Base-by-base conservation (phyloP, 371 early-diverging fungal species). In the Coemansia sp. region DNA sequence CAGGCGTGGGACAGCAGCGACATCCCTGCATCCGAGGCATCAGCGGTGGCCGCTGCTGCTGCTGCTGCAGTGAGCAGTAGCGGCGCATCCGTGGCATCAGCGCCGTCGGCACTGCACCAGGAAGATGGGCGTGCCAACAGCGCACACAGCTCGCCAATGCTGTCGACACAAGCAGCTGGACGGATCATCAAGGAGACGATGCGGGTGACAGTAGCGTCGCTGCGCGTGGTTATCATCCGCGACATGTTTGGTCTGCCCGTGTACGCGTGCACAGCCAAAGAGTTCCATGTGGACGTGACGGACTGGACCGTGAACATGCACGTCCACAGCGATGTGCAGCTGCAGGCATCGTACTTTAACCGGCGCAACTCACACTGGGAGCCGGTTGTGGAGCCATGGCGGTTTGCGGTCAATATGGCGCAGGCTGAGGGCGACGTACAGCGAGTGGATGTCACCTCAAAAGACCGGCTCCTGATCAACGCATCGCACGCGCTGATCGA, bases 361-460 rank as follows among this genome's bases (percentile, higher is more conserved):
- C 80, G 94, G 53, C 90, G 91, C 56, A 96, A 94, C 77, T 97
- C 98, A 9, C 94, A 96, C 68, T 99, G 99, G 99, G 99, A 99
- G 75, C 98, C 99, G 0, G 60, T 98, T 31, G 63, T 97, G 30
- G 99, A 99, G 77, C 93, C 94, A 1, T 96, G 94, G 93, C 80
- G 82, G 34, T 87, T 90, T 62, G 77, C 80, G 4, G 45, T 89
- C 11, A 79, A 82, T 43, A 36, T 76, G 59, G 55, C 50, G 4
- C 14, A 16, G 26, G 1, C 26, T 1, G 55, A 55, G 0, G 26
- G 34, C 7, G 68, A n/a, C 5, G 16, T 54, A 36, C 70, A 56
- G 31, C 58, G 62, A 5, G 55, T 95, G 26, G 90, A 91, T 14
- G 56, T 94, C 4, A 80, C 82, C 38, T 89, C 94, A 4, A 82